A percentile compares a stretch with the other conserved stretches of the same genome.
Conservation (phyloP, 2,329 filamentous ascomycete species). For the Aspergillus transmontanensis region DNA sequence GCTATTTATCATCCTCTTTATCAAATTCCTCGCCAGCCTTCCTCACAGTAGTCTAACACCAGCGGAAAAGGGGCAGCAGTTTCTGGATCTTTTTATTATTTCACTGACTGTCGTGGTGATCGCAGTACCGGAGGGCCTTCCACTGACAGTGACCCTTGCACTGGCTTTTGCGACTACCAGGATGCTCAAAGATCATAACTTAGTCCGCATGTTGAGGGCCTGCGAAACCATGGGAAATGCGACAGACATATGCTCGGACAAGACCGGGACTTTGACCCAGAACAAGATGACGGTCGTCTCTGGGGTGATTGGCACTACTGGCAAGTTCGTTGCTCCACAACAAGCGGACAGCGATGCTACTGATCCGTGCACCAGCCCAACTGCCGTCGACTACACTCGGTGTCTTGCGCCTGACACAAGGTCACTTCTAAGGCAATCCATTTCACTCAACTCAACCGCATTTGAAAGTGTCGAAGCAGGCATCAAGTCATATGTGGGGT, state of each 20-base stretch:
- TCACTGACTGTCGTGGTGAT: conserved; percentile 60
- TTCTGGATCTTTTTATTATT: conserved; percentile 57
- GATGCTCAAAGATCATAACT: conserved; percentile 61
- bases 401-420: background rate
- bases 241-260: conserved; percentile 63
- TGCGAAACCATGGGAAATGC: conserved; percentile 65
- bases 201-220: conserved; percentile 58
- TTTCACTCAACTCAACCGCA: conserved; percentile 58
- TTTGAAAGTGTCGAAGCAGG: conserved; percentile 69
- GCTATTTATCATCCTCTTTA: conserved; percentile 70
- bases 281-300: conserved; percentile 62
- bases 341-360: background rate
- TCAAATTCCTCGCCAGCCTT: conserved; percentile 68
- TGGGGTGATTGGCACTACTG: conserved; percentile 31
- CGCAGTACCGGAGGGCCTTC: conserved; percentile 59
- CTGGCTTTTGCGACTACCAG: conserved; percentile 62
- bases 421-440: conserved; percentile 14
- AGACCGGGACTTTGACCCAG: conserved; percentile 63
- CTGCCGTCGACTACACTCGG: background rate
- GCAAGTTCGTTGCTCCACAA: background rate
- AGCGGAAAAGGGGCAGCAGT: conserved; percentile 54
- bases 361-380: background rate
- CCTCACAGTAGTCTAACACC: conserved; percentile 45
- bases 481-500: conserved; percentile 60
- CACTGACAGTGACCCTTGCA: conserved; percentile 59